These are phyloP conservation scores for Pseudonitzschia pungens DNA, from an alignment of 108 stramenopile species.

Conservation along the genomic window DNA sequence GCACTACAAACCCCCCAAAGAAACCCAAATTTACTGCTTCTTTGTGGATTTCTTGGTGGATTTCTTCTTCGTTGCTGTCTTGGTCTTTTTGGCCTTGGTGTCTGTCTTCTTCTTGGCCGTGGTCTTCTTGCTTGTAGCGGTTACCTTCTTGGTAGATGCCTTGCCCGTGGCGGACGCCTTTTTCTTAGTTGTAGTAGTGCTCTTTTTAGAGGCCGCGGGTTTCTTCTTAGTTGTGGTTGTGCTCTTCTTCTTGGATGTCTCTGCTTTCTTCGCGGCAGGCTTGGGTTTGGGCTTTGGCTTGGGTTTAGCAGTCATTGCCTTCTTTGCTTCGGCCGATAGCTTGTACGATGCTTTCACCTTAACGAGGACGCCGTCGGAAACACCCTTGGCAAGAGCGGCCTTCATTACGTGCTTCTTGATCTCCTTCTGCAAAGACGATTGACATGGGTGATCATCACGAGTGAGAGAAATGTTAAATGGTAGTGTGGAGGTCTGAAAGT, in stretches of 20 bases:
- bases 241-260: constrained; percentile 1
- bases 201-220: not conserved
- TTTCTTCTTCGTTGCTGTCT: constrained; percentile 21
- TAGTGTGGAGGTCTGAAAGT: constrained; percentile 12
- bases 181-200: not conserved
- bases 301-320: constrained; percentile 42
- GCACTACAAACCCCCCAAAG: not conserved
- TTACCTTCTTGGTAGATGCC: constrained; percentile 10
- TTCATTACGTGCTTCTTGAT: constrained; percentile 67
- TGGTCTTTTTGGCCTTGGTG: not conserved
- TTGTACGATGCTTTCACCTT: constrained; percentile 78
- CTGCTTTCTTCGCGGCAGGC: constrained; percentile 23
- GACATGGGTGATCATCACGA: not conserved
- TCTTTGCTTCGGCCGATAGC: constrained; percentile 66
- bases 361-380: constrained; percentile 60
- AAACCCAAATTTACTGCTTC: not conserved
- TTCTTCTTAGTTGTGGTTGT: not conserved
- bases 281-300: constrained; percentile 34
- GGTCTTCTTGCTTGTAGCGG: constrained; percentile 26
- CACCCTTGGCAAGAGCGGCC: constrained; percentile 66
- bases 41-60: constrained; percentile 21
- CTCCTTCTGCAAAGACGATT: constrained; percentile 19
- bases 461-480: constrained; percentile 1
- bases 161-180: not conserved
- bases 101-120: constrained; percentile 5